A percentile compares a stretch with the other conserved stretches of the same genome.
These are phyloP conservation scores for Kwoniella sp. DNA, from an alignment of 768 basidiomycete species.

Conservation along the genomic window DNA sequence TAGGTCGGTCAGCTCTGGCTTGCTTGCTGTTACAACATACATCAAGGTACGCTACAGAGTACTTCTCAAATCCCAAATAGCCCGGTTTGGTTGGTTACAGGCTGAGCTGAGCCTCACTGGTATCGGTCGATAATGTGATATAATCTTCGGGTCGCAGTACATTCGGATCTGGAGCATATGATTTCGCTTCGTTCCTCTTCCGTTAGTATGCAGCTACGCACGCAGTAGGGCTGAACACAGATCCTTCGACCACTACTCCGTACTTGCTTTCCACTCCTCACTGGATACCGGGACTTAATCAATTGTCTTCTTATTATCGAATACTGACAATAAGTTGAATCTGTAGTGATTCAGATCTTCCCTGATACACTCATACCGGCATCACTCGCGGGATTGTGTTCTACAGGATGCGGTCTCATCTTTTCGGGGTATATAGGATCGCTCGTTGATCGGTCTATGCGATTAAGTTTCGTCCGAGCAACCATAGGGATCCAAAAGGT, in stretches of 20 bases:
- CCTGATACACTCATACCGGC: slow-evolving; percentile 51
- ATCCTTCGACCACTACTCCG: no score
- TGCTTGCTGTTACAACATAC: slow-evolving; percentile 37
- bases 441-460: slow-evolving; percentile 38
- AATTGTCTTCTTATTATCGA: no score
- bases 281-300: no score
- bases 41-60: slow-evolving; percentile 37
- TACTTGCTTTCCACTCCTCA: slow-evolving; percentile 3
- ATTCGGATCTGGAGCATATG: slow-evolving; percentile 17
- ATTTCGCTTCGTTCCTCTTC: slow-evolving; percentile 25
- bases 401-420: slow-evolving; percentile 38
- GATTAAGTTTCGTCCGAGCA: slow-evolving; percentile 39
- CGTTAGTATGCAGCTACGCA: slow-evolving; percentile 12
- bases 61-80: no score
- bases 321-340: no score
- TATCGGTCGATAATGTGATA: no score
- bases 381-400: slow-evolving; percentile 46
- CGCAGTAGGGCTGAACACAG: no score
- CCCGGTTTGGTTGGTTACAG: no score
- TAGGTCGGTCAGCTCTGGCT: slow-evolving; percentile 13
- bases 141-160: slow-evolving; percentile 1
- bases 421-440: slow-evolving; percentile 49
- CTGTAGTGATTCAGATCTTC: slow-evolving; percentile 50
- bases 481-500: slow-evolving; percentile 50
- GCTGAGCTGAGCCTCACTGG: no score